Evolutionary conservation across 768 basidiomycete genomes (phyloP).

Genomic region (Tricholoma matsutake): DNA sequence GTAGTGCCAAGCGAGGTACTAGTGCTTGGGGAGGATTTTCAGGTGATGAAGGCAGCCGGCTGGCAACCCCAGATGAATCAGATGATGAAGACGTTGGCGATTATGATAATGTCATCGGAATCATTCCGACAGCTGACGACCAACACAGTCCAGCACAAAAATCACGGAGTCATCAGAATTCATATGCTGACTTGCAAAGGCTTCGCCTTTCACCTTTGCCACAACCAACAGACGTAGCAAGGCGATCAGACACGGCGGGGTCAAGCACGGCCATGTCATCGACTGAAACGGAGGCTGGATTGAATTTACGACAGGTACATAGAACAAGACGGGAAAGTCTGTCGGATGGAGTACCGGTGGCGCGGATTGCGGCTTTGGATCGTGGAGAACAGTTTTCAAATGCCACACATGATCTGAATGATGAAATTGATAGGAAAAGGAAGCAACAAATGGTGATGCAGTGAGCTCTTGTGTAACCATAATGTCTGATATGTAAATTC

Average conservation of each 20-base stretch:
- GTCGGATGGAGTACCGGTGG: constrained; percentile 60
- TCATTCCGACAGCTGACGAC: constrained; percentile 53
- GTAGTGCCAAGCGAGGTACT: constrained; percentile 73
- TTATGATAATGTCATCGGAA: constrained; percentile 83
- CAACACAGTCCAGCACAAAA: constrained; percentile 33
- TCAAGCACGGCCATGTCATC: constrained; percentile 12
- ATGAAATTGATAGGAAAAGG: constrained; percentile 46
- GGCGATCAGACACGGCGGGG: not conserved
- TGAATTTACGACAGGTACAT: constrained; percentile 43
- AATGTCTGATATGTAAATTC: not conserved
- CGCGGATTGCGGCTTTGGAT: constrained; percentile 59
- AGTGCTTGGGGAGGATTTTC: constrained; percentile 77
- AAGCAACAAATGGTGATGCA: constrained; percentile 15
- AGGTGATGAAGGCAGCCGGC: constrained; percentile 57
- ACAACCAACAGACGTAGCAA: not conserved
- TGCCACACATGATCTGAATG: constrained; percentile 66
- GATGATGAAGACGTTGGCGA: constrained; percentile 90
- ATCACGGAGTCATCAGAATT: constrained; percentile 61
- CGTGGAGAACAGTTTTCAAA: constrained; percentile 55
- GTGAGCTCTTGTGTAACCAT: not conserved
- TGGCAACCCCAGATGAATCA: constrained; percentile 69
- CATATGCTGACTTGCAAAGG: constrained; percentile 81
- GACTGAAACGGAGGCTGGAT: constrained; percentile 33
- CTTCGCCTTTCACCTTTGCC: constrained; percentile 39
- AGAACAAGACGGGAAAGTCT: constrained; percentile 62